Evolutionary conservation across 1,284 basidiomycete species (phyloP), one percentile per base, ranked within the genome.

Genomic region (Moniliophthora roreri): DNA sequence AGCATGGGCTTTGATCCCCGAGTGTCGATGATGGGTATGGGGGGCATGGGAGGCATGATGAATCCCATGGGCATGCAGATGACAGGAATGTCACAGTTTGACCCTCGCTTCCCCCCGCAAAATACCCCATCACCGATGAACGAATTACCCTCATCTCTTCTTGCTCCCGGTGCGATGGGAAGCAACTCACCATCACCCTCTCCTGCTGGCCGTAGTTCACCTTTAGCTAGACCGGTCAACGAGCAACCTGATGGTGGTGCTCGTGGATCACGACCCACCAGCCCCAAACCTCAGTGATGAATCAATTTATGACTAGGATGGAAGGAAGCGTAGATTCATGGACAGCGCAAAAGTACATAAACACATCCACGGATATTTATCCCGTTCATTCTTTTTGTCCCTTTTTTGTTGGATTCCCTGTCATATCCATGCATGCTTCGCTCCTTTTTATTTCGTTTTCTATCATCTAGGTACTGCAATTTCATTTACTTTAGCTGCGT

Each of bases 1-100:
- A 68, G 69, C 68, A n/a, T n/a, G n/a, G n/a, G n/a, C n/a, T n/a
- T n/a, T n/a, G n/a, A n/a, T n/a, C n/a, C n/a, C n/a, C n/a, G n/a
- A n/a, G n/a, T n/a, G n/a, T n/a, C n/a, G 61, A 39, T 24, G 23
- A 24, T 21, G 10, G 44, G 41, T 24, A 44, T 44, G 41, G 41
- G 20, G 77, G 71, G 71, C 4, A 39, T 23, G 70, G 70, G 23
- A 74, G 68, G 69, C 68, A 70, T 42, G 62, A 84, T 85, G 79
- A 71, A 74, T 32, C 74, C 76, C 64, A 69, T 78, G 63, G 68
- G 67, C 8, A 74, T 80, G 77, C 80, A 82, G 61, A 82, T 81
- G 77, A 82, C 81, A 8, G 84, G 84, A 11, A 78, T 77, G 67
- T 74, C 78, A 46, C 63, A 64, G 24, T 84, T 85, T 61, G 82